phyloP scores from a whole-genome alignment of 768 basidiomycete genomes.

The Hericium coralloides region DNA sequence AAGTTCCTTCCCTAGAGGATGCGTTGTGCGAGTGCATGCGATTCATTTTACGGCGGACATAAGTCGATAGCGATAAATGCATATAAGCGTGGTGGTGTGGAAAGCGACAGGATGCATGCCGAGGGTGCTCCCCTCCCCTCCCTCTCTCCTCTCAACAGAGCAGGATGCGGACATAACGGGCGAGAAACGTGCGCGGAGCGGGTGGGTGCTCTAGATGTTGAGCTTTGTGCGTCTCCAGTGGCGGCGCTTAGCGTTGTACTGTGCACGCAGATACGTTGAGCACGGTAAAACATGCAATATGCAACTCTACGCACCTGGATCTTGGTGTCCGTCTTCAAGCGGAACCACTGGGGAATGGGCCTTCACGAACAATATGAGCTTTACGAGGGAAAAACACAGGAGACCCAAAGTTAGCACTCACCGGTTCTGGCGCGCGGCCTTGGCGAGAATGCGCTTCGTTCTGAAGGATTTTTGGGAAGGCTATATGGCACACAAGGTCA shows the following conservation, averaged over 20 bases:
- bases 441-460: slow-evolving; percentile 95
- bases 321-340: slow-evolving; percentile 92
- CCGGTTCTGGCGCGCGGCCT: slow-evolving; percentile 95
- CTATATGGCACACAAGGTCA: slow-evolving; percentile 33
- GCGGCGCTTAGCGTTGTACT: slow-evolving; percentile 94
- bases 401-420: slow-evolving; percentile 21
- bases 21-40: background rate
- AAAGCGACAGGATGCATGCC: background rate
- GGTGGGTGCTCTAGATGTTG: slow-evolving; percentile 61
- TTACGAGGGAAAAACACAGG: background rate
- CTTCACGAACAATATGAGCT: slow-evolving; percentile 26
- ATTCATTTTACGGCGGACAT: background rate
- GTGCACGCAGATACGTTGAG: slow-evolving; percentile 1
- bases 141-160: background rate
- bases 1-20: too few relatives aligned
- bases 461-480: slow-evolving; percentile 99
- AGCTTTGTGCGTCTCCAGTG: slow-evolving; percentile 99
- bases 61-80: slow-evolving; percentile 2
- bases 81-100: background rate
- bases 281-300: background rate
- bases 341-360: slow-evolving; percentile 99
- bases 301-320: slow-evolving; percentile 52
- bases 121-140: background rate
- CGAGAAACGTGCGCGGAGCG: background rate
- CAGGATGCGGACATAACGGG: background rate